Conservation (phyloP, 768 basidiomycete genomes). For the Podaxis mareebaensis region DNA sequence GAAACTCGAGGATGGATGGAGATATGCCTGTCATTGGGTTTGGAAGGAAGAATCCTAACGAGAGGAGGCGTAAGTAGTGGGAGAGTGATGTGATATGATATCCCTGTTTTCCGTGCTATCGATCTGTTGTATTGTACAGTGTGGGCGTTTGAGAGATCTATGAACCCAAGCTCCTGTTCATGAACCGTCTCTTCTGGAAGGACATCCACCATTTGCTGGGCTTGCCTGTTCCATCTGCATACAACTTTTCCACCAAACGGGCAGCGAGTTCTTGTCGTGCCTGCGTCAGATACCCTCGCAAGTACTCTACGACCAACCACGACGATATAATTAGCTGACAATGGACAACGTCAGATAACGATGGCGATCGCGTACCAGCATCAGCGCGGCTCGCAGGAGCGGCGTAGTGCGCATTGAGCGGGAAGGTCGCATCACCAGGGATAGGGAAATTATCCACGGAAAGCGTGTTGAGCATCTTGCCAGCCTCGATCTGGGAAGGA, state of each 20-base stretch:
- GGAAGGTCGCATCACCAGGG: constrained; percentile 95
- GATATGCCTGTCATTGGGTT: constrained; percentile 85
- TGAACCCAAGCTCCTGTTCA: constrained; percentile 84
- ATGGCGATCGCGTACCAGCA: constrained; percentile 53
- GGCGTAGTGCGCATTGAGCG: constrained; percentile 90
- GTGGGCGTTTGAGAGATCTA: constrained; percentile 27
- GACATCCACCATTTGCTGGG: constrained; percentile 99
- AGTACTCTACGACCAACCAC: constrained; percentile 57
- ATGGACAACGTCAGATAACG: background rate
- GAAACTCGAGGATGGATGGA: constrained; percentile 52
- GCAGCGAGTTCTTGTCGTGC: constrained; percentile 90
- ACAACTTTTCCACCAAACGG: constrained; percentile 83
- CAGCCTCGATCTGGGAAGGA: constrained; percentile 80
- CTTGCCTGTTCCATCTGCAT: constrained; percentile 90
- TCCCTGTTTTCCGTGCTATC: constrained; percentile 6
- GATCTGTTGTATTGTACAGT: constrained; percentile 10
- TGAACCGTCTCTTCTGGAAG: constrained; percentile 96
- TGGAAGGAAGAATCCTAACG: constrained; percentile 90
- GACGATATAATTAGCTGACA: constrained; percentile 17
- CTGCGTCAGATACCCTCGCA: constrained; percentile 90
- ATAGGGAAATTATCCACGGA: constrained; percentile 92
- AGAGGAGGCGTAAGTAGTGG: constrained; percentile 59
- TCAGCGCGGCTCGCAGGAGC: constrained; percentile 75
- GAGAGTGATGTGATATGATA: background rate
- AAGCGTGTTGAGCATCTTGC: constrained; percentile 85